phyloP scores from a whole-genome alignment of 2,329 filamentous ascomycete genomes.

The Monosporascus sp. region DNA sequence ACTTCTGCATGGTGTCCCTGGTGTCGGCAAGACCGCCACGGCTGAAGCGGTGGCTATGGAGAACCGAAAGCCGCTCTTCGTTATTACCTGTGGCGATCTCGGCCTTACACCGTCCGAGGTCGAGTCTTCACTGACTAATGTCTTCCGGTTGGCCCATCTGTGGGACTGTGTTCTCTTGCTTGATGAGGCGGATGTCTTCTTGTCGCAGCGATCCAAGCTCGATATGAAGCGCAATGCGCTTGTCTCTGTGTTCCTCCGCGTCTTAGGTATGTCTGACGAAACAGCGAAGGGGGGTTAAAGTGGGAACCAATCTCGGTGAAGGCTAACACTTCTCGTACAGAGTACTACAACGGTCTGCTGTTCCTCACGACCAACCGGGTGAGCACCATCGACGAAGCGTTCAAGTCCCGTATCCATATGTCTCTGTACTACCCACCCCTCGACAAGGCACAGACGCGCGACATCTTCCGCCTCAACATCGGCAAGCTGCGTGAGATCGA shows the following conservation, averaged over 20 bases:
- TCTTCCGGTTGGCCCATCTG: conserved; percentile 35
- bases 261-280: conserved; percentile 13
- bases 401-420: conserved; percentile 36
- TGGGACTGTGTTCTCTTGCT: conserved; percentile 25
- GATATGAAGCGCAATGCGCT: conserved; percentile 30
- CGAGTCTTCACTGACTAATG: conserved; percentile 33
- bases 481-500: conserved; percentile 32
- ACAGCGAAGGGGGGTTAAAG: no score
- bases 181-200: conserved; percentile 25
- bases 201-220: conserved; percentile 21
- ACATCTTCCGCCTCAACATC: conserved; percentile 37
- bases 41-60: conserved; percentile 37
- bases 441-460: conserved; percentile 30
- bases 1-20: conserved; percentile 40
- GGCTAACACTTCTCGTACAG: no score
- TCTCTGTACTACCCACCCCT: conserved; percentile 31
- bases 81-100: conserved; percentile 44
- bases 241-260: conserved; percentile 32
- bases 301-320: no score
- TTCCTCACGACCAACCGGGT: conserved; percentile 41
- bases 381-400: conserved; percentile 37
- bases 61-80: conserved; percentile 38
- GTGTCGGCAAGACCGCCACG: conserved; percentile 44
- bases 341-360: conserved; percentile 33
- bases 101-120: conserved; percentile 36